Conservation (phyloP, 306 rosid genomes). For the Carpinus viminea region DNA sequence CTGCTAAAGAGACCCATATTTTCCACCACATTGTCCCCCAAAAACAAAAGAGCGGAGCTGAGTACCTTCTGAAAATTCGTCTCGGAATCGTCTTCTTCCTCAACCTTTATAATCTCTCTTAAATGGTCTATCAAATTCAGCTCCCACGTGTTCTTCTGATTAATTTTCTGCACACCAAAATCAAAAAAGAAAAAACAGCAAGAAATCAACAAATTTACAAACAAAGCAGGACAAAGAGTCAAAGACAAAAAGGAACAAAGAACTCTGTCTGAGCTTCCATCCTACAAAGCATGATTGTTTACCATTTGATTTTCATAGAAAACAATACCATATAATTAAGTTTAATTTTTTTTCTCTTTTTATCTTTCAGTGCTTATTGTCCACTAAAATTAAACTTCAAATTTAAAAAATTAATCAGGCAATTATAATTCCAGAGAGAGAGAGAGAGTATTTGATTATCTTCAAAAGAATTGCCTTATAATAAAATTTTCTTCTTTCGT, state of each 20-base stretch:
- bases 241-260: background rate
- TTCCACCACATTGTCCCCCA: background rate
- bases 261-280: background rate
- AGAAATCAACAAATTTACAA: background rate
- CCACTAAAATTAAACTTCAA: background rate
- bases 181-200: background rate
- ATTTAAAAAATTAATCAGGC: background rate
- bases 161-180: conserved; percentile 72
- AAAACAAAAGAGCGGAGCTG: background rate
- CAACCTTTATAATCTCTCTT: conserved; percentile 79
- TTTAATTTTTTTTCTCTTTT: background rate
- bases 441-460: background rate
- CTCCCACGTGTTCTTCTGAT: conserved; percentile 97
- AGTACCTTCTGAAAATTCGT: conserved; percentile 92
- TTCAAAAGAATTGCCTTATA: background rate
- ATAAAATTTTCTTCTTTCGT: background rate
- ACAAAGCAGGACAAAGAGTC: background rate
- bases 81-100: conserved; percentile 73
- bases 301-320: background rate
- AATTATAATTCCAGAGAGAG: background rate
- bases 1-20: background rate
- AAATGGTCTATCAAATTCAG: conserved; percentile 89
- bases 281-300: background rate
- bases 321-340: background rate
- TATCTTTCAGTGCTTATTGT: background rate